Percentiles rank a stretch among this genome's conserved stretches.
phyloP scores from a whole-genome alignment of 2,329 filamentous ascomycete species.

The Monosporascus ibericus region DNA sequence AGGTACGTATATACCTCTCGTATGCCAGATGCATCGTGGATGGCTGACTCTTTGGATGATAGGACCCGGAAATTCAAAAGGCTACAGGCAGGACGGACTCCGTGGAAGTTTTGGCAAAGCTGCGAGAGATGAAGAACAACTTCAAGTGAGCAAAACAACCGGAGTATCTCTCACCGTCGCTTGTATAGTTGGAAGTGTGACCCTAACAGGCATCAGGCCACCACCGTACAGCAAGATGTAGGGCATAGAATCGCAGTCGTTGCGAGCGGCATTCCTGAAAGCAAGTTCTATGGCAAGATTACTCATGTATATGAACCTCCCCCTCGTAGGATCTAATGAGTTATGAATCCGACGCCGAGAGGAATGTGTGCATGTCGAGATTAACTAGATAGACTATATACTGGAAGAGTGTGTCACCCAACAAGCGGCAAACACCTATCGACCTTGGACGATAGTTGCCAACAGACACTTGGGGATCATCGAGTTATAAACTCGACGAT shows the following conservation, averaged over 20 bases:
- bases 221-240: constrained; percentile 28
- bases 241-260: background rate
- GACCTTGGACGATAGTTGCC: constrained; percentile 12
- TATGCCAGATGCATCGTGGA: constrained; percentile 4
- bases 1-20: constrained; percentile 42
- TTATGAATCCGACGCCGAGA: too few species aligned
- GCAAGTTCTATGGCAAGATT: background rate
- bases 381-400: background rate
- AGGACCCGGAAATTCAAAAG: constrained; percentile 81
- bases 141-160: constrained; percentile 49
- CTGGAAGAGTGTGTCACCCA: constrained; percentile 14
- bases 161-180: background rate
- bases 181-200: background rate
- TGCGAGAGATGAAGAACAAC: constrained; percentile 88
- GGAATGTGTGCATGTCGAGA: background rate
- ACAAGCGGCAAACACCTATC: constrained; percentile 19
- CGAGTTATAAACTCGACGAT: constrained; percentile 12
- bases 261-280: background rate
- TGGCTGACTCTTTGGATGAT: constrained; percentile 5
- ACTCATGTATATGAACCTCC: too few species aligned
- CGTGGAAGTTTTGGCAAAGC: constrained; percentile 74
- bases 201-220: constrained; percentile 18
- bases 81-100: constrained; percentile 75
- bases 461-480: constrained; percentile 15
- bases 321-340: too few species aligned